Evolutionary conservation across 2,329 filamentous ascomycete genomes (phyloP).

Genomic region (Talaromyces pinophilus): DNA sequence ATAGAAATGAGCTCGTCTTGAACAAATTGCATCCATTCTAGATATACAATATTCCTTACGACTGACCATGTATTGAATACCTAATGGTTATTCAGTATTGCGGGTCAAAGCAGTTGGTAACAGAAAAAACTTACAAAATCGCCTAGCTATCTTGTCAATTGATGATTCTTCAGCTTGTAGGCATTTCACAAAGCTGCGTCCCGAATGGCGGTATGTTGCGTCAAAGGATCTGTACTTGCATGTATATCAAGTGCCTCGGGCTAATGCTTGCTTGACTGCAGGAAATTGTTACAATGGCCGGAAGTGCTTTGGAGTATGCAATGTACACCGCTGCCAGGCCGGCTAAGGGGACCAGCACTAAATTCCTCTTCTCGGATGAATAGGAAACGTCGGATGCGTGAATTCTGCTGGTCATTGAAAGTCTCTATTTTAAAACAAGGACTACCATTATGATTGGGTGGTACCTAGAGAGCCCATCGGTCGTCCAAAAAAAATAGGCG

Average conservation of each 20-base stretch:
- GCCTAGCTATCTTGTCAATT: background rate
- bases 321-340: background rate
- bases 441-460: background rate
- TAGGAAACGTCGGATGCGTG: background rate
- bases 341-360: background rate
- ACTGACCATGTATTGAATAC: background rate
- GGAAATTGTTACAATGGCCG: background rate
- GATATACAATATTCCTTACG: background rate
- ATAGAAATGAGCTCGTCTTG: background rate
- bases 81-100: background rate
- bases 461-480: background rate
- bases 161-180: background rate
- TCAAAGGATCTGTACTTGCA: background rate
- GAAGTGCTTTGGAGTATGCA: background rate
- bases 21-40: background rate
- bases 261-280: background rate
- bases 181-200: background rate
- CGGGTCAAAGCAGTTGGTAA: background rate
- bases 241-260: background rate
- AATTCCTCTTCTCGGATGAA: background rate
- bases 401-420: background rate
- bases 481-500: background rate
- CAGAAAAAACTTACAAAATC: background rate
- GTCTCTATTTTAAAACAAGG: background rate
- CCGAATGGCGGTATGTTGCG: background rate